phyloP scores from a whole-genome alignment of 129 eudicot genomes.

The Smallanthus sonchifolius region DNA sequence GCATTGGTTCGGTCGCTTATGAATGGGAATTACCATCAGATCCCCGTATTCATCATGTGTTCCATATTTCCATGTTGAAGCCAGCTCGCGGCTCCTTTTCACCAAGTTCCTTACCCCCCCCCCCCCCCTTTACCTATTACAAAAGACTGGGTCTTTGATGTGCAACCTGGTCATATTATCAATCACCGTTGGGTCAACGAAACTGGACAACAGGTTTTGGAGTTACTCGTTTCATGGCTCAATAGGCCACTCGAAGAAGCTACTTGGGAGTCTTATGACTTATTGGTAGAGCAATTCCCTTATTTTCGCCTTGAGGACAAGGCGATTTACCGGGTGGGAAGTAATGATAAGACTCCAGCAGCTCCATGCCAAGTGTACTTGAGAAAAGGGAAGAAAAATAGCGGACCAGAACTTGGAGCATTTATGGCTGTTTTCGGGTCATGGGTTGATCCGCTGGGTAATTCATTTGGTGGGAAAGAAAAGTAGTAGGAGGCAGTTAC shows the following conservation, averaged over 20 bases:
- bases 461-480: no score
- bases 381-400: no score
- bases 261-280: no score
- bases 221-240: not conserved
- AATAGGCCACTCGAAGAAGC: not conserved
- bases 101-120: rapidly evolving
- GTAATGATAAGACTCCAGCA: no score
- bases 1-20: not conserved
- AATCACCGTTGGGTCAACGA: not conserved
- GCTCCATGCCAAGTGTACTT: no score
- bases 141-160: not conserved
- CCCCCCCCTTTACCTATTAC: not conserved
- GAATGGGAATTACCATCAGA: not conserved
- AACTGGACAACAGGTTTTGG: not conserved
- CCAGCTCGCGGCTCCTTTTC: not conserved
- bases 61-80: not conserved
- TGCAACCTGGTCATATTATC: not conserved
- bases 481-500: no score
- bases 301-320: no score
- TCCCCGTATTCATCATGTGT: not conserved
- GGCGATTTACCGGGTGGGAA: no score
- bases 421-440: no score
- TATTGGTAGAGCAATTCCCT: no score
- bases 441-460: no score
- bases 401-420: no score